phyloP scores from a whole-genome alignment of 2,329 filamentous ascomycete genomes.

The Cryphonectria carpinicola region DNA sequence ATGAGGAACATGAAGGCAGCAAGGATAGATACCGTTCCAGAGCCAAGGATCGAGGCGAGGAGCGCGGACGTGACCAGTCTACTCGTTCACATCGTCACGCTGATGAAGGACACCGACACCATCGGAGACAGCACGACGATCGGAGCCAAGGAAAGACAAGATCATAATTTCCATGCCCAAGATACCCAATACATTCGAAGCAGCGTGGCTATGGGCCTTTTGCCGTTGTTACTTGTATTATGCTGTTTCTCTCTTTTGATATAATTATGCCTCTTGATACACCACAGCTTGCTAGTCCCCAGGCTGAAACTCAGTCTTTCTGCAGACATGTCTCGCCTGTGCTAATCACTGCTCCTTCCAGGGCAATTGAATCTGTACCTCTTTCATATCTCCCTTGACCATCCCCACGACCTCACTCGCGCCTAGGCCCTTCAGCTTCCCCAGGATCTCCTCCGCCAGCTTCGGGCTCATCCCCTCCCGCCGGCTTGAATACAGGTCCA shows the following conservation, averaged over 20 bases:
- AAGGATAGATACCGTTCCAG: background rate
- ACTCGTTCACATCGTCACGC: background rate
- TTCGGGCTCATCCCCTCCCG: constrained; percentile 62
- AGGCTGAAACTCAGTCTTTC: background rate
- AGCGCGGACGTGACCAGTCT: background rate
- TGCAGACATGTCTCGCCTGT: background rate
- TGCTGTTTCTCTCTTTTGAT: background rate
- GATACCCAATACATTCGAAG: constrained; percentile 16
- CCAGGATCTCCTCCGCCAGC: constrained; percentile 60
- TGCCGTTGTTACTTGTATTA: background rate
- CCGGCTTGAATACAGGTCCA: constrained; percentile 76
- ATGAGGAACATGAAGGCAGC: constrained; percentile 14
- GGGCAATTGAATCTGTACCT: constrained; percentile 56
- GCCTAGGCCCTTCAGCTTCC: constrained; percentile 55
- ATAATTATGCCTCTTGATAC: background rate
- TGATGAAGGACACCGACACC: background rate
- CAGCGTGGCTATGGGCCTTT: background rate
- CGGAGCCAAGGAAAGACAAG: background rate
- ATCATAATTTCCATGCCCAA: background rate
- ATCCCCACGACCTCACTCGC: constrained; percentile 59
- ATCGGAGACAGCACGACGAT: background rate
- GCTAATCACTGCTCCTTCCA: constrained; percentile 45
- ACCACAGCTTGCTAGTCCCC: background rate
- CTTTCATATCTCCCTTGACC: constrained; percentile 52
- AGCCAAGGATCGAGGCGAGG: background rate